These are phyloP conservation scores for Verticillium albo-atrum DNA, from an alignment of 2,329 filamentous ascomycete genomes.

Conservation along the genomic window DNA sequence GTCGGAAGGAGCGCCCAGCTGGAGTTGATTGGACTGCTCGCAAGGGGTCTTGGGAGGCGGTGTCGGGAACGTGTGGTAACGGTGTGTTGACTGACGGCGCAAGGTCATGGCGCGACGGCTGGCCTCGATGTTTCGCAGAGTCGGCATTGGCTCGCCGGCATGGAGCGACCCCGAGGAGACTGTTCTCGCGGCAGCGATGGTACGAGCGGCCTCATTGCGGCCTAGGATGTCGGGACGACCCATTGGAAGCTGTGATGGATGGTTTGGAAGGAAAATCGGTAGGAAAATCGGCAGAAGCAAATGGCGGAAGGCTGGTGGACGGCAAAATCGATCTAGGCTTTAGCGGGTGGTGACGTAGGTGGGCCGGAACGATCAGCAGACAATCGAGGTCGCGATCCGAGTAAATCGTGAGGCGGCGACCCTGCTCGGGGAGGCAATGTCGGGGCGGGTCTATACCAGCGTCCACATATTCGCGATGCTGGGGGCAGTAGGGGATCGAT, in stretches of 20 bases:
- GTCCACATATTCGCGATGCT: not conserved
- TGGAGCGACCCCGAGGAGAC: conserved; percentile 44
- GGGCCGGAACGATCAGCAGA: not conserved
- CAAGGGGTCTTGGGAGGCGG: conserved; percentile 65
- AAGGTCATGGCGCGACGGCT: conserved; percentile 13
- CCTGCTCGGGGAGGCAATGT: not conserved
- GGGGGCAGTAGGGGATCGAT: not conserved
- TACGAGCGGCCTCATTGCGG: not conserved
- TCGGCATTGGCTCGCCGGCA: conserved; percentile 45
- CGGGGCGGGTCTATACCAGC: not conserved
- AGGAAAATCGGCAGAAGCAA: not conserved
- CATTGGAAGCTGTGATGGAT: not conserved
- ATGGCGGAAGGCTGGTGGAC: not conserved
- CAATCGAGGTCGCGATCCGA: not conserved
- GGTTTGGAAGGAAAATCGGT: not conserved
- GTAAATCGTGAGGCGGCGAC: not conserved
- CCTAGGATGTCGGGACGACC: not conserved
- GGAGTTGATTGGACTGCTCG: conserved; percentile 33
- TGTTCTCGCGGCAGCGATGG: conserved; percentile 8
- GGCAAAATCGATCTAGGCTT: not conserved
- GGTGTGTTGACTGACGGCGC: conserved; percentile 42
- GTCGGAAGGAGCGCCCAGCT: conserved; percentile 17
- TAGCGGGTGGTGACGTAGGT: not conserved
- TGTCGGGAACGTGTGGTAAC: conserved; percentile 80
- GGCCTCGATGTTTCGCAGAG: conserved; percentile 18